Base-by-base conservation (phyloP, 768 basidiomycete genomes). In the Phanerochaete carnosa region DNA sequence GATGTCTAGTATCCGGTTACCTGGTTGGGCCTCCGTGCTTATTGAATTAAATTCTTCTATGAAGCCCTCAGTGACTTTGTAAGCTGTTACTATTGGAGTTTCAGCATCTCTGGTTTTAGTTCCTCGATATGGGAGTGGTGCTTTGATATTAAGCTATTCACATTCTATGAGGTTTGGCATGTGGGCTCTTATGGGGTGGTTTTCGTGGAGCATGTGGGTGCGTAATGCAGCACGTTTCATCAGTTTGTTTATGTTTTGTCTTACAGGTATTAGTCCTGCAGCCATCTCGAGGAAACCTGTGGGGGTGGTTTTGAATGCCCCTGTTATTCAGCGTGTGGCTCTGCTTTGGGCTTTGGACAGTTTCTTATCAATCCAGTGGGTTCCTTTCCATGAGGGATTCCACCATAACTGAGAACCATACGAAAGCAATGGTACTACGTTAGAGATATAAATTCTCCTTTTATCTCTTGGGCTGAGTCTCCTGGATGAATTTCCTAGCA, bases 381-480 rank as follows among this genome's bases (percentile, higher is more conserved):
- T 43, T 5, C 60, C 53, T 26, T 61, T 58, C 47, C 61, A 58
- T 5, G 45, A 26, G 7, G 64, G 64, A 13, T 51, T 15, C 64
- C 65, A 68, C 66, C 66, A 68, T 2, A 68, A 58, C 29, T 59
- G 58, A 1, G 55, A 49, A 1, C 67, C 65, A 25, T 68, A 68
- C n/a, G 53, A 49, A 58, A 68, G 37, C 11, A 39, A 9, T 11
- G 37, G 37, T 19, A 39, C 9, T 11, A 39, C 37, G 37, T 39
- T 39, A 19, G 37, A 39, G 9, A 11, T n/a, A n/a, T n/a, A n/a
- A n/a, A n/a, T n/a, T n/a, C n/a, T n/a, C n/a, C n/a, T n/a, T n/a
- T n/a, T n/a, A n/a, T n/a, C n/a, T n/a, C n/a, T n/a, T n/a, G n/a
- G n/a, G n/a, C n/a, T n/a, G n/a, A n/a, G n/a, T n/a, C n/a, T n/a